Evolutionary conservation across 305 asterid genomes (phyloP).

Genomic region (Fraxinus floribunda): DNA sequence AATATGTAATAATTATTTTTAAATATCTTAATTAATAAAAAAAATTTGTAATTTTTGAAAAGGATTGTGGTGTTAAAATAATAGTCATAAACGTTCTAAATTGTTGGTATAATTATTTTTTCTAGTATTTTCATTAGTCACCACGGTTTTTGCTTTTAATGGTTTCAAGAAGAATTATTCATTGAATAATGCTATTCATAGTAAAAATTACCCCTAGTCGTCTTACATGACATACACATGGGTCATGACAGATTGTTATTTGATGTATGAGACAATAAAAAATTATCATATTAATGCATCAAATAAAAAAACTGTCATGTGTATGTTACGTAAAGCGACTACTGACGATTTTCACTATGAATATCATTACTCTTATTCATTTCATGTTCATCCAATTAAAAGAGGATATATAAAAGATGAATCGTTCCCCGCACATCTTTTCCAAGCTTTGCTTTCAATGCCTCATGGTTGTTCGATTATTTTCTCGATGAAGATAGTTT

Average conservation of each 20-base stretch:
- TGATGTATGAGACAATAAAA: too few relatives aligned
- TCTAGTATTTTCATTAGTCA: background rate
- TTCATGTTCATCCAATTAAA: background rate
- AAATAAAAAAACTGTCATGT: too few relatives aligned
- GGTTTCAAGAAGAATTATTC: background rate
- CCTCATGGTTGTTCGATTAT: background rate
- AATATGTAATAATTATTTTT: too few relatives aligned
- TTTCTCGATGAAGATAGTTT: background rate
- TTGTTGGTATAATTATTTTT: background rate
- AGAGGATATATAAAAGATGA: background rate
- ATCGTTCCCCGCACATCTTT: constrained; percentile 14
- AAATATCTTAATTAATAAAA: background rate
- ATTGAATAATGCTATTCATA: background rate
- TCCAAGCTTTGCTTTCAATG: background rate
- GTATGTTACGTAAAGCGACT: too few relatives aligned
- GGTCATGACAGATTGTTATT: too few relatives aligned
- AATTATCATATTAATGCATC: too few relatives aligned
- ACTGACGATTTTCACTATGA: too few relatives aligned
- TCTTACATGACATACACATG: too few relatives aligned
- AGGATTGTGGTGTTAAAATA: background rate
- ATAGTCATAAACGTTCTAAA: background rate
- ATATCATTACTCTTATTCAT: too few relatives aligned
- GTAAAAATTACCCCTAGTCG: too few relatives aligned
- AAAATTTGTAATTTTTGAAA: background rate
- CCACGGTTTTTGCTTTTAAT: background rate